phyloP scores from a whole-genome alignment of 768 basidiomycete species.

The Auriscalpium vulgare region DNA sequence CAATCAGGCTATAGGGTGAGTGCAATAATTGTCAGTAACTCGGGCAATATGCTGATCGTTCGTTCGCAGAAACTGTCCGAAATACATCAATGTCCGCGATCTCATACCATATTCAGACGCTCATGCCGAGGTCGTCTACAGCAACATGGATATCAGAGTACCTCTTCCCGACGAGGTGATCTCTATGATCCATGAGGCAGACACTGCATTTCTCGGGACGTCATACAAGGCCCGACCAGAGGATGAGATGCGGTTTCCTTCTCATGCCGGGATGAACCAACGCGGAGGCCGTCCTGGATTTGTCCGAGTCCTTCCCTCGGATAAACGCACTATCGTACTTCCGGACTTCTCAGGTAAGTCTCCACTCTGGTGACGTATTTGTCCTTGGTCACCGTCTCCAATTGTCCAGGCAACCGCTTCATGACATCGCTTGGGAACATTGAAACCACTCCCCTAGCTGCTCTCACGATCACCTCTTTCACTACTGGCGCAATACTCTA shows the following conservation, averaged over 20 bases:
- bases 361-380: conserved; percentile 1
- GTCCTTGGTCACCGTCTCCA: not conserved
- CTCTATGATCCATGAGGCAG: conserved; percentile 37
- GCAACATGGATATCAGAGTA: conserved; percentile 29
- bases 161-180: conserved; percentile 44
- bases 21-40: conserved; percentile 3
- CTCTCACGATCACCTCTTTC: conserved; percentile 49
- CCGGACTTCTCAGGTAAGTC: conserved; percentile 52
- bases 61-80: conserved; percentile 33
- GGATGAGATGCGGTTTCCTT: conserved; percentile 37
- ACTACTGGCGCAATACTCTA: conserved; percentile 50
- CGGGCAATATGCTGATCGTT: not conserved
- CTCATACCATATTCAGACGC: conserved; percentile 35
- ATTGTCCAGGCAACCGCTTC: conserved; percentile 43
- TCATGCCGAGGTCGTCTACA: conserved; percentile 30
- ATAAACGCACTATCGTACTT: conserved; percentile 45
- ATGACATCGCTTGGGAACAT: conserved; percentile 61
- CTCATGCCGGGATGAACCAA: conserved; percentile 44
- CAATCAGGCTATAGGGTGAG: conserved; percentile 53
- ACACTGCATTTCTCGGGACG: conserved; percentile 51
- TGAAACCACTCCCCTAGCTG: conserved; percentile 43
- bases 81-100: conserved; percentile 55
- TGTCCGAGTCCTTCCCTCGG: conserved; percentile 45
- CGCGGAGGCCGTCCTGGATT: conserved; percentile 59
- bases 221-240: conserved; percentile 33